These are phyloP conservation scores for Zalaria obscura DNA, from an alignment of 2,329 filamentous ascomycete species.

Conservation along the genomic window DNA sequence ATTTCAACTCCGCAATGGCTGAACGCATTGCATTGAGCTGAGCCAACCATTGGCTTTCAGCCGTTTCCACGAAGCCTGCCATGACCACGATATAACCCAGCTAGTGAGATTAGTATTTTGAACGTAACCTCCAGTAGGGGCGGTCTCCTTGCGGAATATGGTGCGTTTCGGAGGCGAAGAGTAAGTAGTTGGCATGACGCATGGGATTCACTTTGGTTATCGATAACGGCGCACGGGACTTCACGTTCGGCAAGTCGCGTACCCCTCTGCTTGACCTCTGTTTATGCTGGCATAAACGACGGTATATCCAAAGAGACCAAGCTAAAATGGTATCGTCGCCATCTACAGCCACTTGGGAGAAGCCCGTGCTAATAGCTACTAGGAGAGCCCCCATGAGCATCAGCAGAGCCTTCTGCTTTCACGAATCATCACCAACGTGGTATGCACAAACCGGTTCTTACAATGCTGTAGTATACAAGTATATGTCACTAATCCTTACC, in stretches of 20 bases:
- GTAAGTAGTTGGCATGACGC: no score
- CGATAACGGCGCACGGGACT: no score
- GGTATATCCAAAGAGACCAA: no score
- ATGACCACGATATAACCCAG: slow-evolving; percentile 11
- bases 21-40: slow-evolving; percentile 78
- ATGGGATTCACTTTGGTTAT: no score
- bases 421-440: slow-evolving; percentile 94
- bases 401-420: slow-evolving; percentile 89
- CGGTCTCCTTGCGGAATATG: no score
- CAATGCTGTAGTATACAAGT: no score
- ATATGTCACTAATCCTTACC: background rate
- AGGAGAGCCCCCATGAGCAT: slow-evolving; percentile 95
- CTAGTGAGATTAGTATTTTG: no score
- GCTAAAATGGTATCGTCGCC: background rate
- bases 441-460: slow-evolving; percentile 33
- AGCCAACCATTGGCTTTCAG: slow-evolving; percentile 62
- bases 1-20: slow-evolving; percentile 60
- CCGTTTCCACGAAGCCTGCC: slow-evolving; percentile 23
- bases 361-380: background rate
- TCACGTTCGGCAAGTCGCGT: no score
- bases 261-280: no score
- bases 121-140: no score
- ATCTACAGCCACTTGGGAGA: background rate
- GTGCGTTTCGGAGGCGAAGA: no score
- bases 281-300: no score